Evolutionary conservation across 192 early-diverging fungal species (phyloP).

Genomic region (Rhizophagus sp.): DNA sequence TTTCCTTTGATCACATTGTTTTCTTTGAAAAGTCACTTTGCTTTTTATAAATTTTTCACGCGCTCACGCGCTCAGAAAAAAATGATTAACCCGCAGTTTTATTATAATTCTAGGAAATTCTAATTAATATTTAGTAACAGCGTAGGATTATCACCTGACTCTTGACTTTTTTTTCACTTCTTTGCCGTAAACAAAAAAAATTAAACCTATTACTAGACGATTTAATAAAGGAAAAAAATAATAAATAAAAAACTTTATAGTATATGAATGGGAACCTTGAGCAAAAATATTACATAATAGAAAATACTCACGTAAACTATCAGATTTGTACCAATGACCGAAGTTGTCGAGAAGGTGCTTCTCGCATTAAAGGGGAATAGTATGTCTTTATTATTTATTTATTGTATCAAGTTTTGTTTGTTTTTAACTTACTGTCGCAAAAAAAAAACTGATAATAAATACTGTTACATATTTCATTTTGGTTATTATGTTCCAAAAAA

Average conservation of each 20-base stretch:
- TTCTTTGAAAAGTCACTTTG: not conserved
- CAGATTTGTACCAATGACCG: constrained; percentile 12
- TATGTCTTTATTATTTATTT: not conserved
- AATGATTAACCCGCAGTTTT: not conserved
- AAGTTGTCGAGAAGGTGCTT: constrained; percentile 13
- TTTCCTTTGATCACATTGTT: not conserved
- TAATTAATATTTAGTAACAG: no score
- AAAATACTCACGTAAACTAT: not conserved
- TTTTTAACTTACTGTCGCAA: not conserved
- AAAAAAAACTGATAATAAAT: not conserved
- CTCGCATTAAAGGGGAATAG: constrained; percentile 26
- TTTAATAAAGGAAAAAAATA: no score
- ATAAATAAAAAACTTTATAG: not conserved
- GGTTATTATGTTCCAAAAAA: not conserved
- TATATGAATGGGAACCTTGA: not conserved
- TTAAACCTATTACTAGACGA: no score
- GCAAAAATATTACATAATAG: not conserved
- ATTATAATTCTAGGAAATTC: not conserved
- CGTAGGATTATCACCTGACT: no score
- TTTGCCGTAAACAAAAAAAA: no score
- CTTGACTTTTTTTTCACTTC: no score
- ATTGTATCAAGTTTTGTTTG: not conserved
- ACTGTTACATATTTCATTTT: not conserved
- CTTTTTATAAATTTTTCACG: not conserved
- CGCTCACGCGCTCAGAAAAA: not conserved